These are phyloP conservation scores for Casuarina cunninghamiana DNA, from an alignment of 306 rosid genomes.

Conservation along the genomic window DNA sequence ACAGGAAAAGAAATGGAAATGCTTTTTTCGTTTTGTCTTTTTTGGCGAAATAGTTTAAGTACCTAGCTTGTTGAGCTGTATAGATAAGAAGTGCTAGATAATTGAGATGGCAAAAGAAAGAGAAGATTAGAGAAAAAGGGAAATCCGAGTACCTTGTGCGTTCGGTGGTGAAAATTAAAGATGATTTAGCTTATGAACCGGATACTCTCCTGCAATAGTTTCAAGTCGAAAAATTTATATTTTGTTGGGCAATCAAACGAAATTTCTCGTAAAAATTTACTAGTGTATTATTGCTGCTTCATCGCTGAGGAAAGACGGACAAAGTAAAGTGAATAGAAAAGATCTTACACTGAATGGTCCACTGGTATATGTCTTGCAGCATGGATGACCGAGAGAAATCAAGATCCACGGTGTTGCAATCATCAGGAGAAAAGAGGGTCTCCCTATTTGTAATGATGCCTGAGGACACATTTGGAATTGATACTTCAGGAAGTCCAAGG, in stretches of 20 bases:
- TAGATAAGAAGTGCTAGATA: neutral
- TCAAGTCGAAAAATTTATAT: neutral
- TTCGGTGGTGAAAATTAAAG: neutral
- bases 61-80: neutral
- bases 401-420: conserved; percentile 20
- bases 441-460: conserved; percentile 45
- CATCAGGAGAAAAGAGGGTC: conserved; percentile 20
- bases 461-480: conserved; percentile 28
- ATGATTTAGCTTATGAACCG: neutral
- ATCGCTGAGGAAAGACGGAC: neutral
- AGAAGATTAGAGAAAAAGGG: too few species aligned
- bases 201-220: neutral
- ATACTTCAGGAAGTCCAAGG: conserved; percentile 25
- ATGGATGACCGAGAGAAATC: conserved; percentile 35
- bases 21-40: neutral
- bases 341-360: neutral
- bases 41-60: neutral
- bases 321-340: neutral
- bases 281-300: neutral
- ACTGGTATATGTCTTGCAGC: conserved; percentile 20
- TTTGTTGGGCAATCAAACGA: neutral
- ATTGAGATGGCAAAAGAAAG: too few species aligned
- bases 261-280: neutral
- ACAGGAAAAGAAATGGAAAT: neutral
- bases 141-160: too few species aligned